Base-by-base conservation (phyloP, 768 basidiomycete genomes). In the Lactarius trivialis region DNA sequence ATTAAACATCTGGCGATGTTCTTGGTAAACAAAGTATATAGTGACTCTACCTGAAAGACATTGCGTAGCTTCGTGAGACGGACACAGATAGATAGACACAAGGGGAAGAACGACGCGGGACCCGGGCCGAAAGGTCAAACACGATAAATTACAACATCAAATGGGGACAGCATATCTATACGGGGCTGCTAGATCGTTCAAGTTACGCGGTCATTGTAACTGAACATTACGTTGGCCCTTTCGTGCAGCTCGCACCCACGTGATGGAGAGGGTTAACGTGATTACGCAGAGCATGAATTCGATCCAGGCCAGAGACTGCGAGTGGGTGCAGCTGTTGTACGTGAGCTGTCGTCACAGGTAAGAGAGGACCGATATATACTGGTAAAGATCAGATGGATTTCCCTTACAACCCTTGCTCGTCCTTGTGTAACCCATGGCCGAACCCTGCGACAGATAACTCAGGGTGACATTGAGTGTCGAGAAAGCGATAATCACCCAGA, bases 271-370 rank as follows among this genome's bases (percentile, higher is more conserved):
- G 5, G 79, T 57, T 48, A 88, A 71, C 7, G 86, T 82, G 63
- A 85, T 58, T 12, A 78, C 58, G 68, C 85, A 85, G 21, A 91
- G 71, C 7, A 78, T 80, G 64, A 89, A 85, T 66, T 89, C 87
- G 55, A 85, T 82, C 89, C 89, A 91, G 5, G 86, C 88, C 17
- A 91, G 70, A 1, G 85, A 30, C 6, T n/a, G n/a, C n/a, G n/a
- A n/a, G n/a, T n/a, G n/a, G n/a, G n/a, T n/a, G n/a, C 90, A 91
- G 66, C 83, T 87, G 39, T 32, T 28, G 33, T 39, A 24, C 30
- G 54, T 62, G 32, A 57, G 61, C n/a, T 14, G 7, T 15, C 43
- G 14, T 33, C 39, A 15, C 3, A n/a, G n/a, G 50, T n/a, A 57
- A 14, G 19, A 52, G 39, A 48, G 7, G 32, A 30, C 7, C 36